Conservation (phyloP, 768 basidiomycete genomes). For the Lyophyllum semitale region DNA sequence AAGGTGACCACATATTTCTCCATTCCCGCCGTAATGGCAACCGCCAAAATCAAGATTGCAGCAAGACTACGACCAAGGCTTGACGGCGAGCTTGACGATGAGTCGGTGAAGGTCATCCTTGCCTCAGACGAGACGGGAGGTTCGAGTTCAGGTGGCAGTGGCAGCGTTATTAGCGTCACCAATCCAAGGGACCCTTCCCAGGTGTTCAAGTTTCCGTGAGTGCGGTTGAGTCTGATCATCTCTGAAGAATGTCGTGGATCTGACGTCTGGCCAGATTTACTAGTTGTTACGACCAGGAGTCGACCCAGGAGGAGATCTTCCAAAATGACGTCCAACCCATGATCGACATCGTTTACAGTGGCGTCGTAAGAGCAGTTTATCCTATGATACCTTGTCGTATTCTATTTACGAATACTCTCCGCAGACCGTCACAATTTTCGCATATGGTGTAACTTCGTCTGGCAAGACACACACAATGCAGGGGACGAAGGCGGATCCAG, state of each 20-base stretch:
- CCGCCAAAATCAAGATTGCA: slow-evolving; percentile 68
- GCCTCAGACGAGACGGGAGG: slow-evolving; percentile 32
- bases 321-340: slow-evolving; percentile 73
- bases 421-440: slow-evolving; percentile 85
- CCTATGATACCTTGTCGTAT: not conserved
- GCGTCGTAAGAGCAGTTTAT: slow-evolving; percentile 56
- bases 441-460: slow-evolving; percentile 89
- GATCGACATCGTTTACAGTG: slow-evolving; percentile 75
- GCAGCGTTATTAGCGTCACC: slow-evolving; percentile 59
- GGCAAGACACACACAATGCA: slow-evolving; percentile 96
- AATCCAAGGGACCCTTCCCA: slow-evolving; percentile 72
- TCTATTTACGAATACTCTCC: not conserved
- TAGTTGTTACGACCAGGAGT: slow-evolving; percentile 71
- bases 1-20: not conserved
- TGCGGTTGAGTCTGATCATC: slow-evolving; percentile 1
- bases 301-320: slow-evolving; percentile 80
- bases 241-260: not conserved
- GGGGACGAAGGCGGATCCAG: slow-evolving; percentile 70
- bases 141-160: slow-evolving; percentile 32
- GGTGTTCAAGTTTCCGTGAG: slow-evolving; percentile 79
- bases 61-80: slow-evolving; percentile 73
- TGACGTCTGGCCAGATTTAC: slow-evolving; percentile 52
- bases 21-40: slow-evolving; percentile 23
- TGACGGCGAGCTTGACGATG: slow-evolving; percentile 61
- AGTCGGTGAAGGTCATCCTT: slow-evolving; percentile 55